Base-by-base conservation (phyloP, 768 basidiomycete genomes). In the Omphalotus guepiniiformis region DNA sequence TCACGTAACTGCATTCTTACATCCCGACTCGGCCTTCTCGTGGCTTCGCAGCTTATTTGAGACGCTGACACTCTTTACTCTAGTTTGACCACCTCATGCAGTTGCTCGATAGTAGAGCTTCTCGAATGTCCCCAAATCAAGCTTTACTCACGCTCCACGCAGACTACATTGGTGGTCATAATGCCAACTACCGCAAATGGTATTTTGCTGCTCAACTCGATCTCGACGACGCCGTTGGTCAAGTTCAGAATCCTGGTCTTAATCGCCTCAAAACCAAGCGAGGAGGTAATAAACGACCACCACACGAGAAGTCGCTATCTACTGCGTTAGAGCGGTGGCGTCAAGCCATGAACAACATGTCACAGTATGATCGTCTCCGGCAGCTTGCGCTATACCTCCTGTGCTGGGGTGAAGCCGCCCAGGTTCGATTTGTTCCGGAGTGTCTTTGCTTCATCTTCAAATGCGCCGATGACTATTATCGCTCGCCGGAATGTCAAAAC, bases 361-460 rank as follows among this genome's bases (percentile, higher is more conserved):
- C 85, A 57, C 90, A 94, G 59, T 99, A 99, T 63, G 96, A 99
- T 63, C 84, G 96, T 42, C 81, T 98, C 45, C 80, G 96, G 26
- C 96, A 99, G 67, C 85, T 99, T 55, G 96, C 96, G 0, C 78
- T 99, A 3, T 98, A 88, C 63, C 79, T 98, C 22, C 79, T 99
- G 22, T 90, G 91, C 53, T 99, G 96, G 96, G 96, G 95, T 47
- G 96, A 99, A 67, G 94, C 92, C 0, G 95, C 96, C 11, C 93
- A 97, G 61, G 93, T 98, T 32, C 85, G 96, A 12, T 98, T 97
- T 66, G 78, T 91, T 12, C 95, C 96, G 2, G 96, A 99, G 64
- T 94, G 92, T 58, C 71, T 99, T 38, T 97, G 93, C 70, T 99
- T 97, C 77, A 96, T 99, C 68, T 99, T 99, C 86, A 99, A 99